Evolutionary conservation across 1,284 basidiomycete species (phyloP), one percentile per base, ranked within the genome.

Genomic region (Porogramme epimiltina): DNA sequence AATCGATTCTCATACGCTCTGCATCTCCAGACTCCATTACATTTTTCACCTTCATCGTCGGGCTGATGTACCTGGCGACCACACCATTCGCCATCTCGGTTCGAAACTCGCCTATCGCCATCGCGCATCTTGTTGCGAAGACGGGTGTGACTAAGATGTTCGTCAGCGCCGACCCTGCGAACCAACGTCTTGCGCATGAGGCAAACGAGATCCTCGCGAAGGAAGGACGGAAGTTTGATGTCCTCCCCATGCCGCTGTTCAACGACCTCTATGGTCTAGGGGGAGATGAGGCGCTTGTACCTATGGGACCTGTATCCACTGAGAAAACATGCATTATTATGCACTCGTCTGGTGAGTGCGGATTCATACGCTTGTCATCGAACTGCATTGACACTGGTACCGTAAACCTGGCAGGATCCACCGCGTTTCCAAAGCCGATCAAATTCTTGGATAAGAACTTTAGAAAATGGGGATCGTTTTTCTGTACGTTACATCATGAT

Each of bases 11-110:
- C 28, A 31, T 31, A n/a, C 25, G 1, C 24, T 13, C 3, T 15
- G 5, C 9, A 47, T 45, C 10, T 24, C 15, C 51, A 70, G 71
- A 73, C 45, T 54, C 63, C 11, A 59, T 71, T 41, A 66, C 67
- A 0, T 70, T 66, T 47, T 57, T 62, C 34, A 61, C 67, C 1
- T 36, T 65, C 11, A 48, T 62, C 28, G 40, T 58, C 20, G 69
- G 68, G n/a, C 53, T 72, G 13, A 55, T 62, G 53, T 59, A 55
- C 36, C 46, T 58, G 16, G 69, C 66, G 8, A 62, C 54, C 47
- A 54, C 51, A 9, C 52, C 60, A 1, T 77, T 77, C 55, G 67
- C 70, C 0, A 66, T 77, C 34, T 77, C 75, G 4, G 64, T 68
- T 0, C 65, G 73, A 24, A 76, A 77, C 56, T 76, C 74, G 3